Evolutionary conservation across 306 rosid species (phyloP).

Genomic region (Cajanus cajan): DNA sequence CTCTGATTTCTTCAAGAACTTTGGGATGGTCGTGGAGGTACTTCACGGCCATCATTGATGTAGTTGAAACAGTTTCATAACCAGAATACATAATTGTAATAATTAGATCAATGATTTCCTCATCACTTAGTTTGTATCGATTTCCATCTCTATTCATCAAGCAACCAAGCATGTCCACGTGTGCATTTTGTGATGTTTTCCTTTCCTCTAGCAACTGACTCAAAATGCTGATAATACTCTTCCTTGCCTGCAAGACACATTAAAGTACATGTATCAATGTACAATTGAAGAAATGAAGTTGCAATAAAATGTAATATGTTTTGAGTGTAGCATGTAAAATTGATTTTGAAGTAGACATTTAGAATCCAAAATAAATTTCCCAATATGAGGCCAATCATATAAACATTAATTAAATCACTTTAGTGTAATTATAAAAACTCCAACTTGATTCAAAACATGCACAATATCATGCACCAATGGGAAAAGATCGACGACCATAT

Average conservation of each 20-base stretch:
- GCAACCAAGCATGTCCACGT: conserved; percentile 71
- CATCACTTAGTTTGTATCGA: conserved; percentile 60
- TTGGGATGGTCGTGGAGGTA: conserved; percentile 87
- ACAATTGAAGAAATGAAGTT: neutral
- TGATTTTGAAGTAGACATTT: neutral
- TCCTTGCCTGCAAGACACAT: conserved; percentile 68
- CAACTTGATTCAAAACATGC: neutral
- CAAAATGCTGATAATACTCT: conserved; percentile 61
- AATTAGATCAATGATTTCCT: conserved; percentile 81
- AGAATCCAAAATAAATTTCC: neutral
- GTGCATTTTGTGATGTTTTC: conserved; percentile 50
- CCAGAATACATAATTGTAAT: conserved; percentile 93
- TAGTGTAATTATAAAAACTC: neutral
- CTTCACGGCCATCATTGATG: conserved; percentile 98
- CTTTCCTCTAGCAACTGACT: conserved; percentile 63
- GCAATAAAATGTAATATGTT: neutral
- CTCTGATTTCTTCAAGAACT: conserved; percentile 88
- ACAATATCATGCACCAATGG: neutral
- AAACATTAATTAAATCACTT: neutral
- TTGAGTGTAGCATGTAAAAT: neutral
- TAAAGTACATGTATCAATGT: neutral
- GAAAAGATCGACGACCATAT: neutral
- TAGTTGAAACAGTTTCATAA: conserved; percentile 95
- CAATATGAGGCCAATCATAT: neutral
- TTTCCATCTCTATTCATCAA: conserved; percentile 60